Percentiles rank a stretch among this genome's conserved stretches.
Evolutionary conservation across 2,329 filamentous ascomycete genomes (phyloP).

Genomic region (Tolypocladium sp.): DNA sequence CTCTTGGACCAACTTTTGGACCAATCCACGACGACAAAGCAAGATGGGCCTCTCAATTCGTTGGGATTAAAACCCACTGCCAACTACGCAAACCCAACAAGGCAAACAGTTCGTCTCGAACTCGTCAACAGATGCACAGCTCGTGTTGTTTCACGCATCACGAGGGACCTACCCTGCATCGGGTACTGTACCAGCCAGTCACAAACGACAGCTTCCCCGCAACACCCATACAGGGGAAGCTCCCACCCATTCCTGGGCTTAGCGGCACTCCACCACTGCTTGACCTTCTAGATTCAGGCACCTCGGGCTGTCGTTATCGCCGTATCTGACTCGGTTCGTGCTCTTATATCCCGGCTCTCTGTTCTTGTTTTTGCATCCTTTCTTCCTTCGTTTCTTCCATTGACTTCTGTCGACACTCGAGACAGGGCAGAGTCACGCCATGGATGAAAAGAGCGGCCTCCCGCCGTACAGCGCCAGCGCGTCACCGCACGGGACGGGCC

Average conservation of each 20-base stretch:
- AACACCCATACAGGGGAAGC: not conserved
- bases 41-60: too few relatives aligned
- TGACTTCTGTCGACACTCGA: not conserved
- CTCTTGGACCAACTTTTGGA: too few relatives aligned
- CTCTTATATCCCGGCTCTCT: not conserved
- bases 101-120: not conserved
- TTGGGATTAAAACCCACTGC: too few relatives aligned
- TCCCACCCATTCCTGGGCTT: not conserved
- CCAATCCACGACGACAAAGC: too few relatives aligned
- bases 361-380: too few relatives aligned
- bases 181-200: not conserved
- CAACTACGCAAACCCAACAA: too few relatives aligned
- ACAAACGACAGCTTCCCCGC: not conserved
- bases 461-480: constrained; percentile 33
- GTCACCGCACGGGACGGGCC: constrained; percentile 7
- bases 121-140: too few relatives aligned
- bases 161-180: too few relatives aligned
- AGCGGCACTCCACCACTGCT: not conserved
- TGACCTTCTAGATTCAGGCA: not conserved
- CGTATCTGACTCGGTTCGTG: not conserved
- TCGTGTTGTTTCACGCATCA: too few relatives aligned
- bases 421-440: constrained; percentile 1
- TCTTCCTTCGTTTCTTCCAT: not conserved
- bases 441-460: constrained; percentile 32
- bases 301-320: not conserved